phyloP scores from a whole-genome alignment of 2,329 filamentous ascomycete species.

The Colletotrichum incanum region DNA sequence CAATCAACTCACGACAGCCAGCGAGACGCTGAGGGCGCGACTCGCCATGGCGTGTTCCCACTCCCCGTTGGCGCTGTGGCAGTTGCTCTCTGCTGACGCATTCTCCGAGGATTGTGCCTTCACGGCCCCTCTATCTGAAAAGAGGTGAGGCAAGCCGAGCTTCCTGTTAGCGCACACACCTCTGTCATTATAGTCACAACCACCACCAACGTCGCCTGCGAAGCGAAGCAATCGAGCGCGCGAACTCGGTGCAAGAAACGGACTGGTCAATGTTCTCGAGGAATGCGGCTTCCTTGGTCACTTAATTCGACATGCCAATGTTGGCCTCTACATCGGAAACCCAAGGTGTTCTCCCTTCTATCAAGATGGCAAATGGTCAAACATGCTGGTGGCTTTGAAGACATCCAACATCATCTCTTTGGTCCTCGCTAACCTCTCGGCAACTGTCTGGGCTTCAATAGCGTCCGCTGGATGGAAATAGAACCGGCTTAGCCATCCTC shows the following conservation, averaged over 20 bases:
- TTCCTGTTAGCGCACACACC: neutral
- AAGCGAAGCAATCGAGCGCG: neutral
- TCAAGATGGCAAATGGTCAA: constrained; percentile 5
- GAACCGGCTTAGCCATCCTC: neutral
- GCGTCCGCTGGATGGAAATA: constrained; percentile 19
- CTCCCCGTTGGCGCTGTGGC: neutral
- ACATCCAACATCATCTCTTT: constrained; percentile 29
- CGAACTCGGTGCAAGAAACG: neutral
- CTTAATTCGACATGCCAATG: constrained; percentile 5
- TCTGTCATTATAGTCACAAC: constrained; percentile 2
- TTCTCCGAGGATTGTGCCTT: constrained; percentile 15
- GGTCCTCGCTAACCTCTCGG: constrained; percentile 13
- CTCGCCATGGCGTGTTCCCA: neutral
- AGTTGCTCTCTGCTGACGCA: constrained; percentile 29
- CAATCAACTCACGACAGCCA: constrained; percentile 23
- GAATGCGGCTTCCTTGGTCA: neutral
- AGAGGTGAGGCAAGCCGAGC: constrained; percentile 21
- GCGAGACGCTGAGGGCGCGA: neutral
- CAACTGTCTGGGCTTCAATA: constrained; percentile 5
- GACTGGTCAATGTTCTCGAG: neutral
- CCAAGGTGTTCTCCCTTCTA: neutral
- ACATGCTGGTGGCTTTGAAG: constrained; percentile 9
- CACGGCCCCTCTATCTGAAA: constrained; percentile 21
- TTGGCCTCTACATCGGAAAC: neutral
- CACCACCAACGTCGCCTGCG: too few relatives aligned